phyloP scores from a whole-genome alignment of 2,329 filamentous ascomycete species.

The Penicillium sp. region DNA sequence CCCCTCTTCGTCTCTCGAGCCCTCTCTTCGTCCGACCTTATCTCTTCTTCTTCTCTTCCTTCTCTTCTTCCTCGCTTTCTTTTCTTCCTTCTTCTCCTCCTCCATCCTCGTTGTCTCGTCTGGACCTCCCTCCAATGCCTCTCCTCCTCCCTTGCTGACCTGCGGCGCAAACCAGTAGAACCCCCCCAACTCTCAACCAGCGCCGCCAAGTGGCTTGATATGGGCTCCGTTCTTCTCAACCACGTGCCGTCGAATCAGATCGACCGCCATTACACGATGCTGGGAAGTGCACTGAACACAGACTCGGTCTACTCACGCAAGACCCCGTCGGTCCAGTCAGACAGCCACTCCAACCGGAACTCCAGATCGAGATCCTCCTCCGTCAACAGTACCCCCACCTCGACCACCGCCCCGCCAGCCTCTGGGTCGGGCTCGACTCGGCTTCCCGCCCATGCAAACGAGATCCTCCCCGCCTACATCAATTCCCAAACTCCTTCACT shows the following conservation, averaged over 20 bases:
- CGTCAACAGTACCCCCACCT: conserved; percentile 44
- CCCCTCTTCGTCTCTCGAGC: conserved; percentile 1
- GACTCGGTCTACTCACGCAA: conserved; percentile 47
- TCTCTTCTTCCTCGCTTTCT: conserved; percentile 3
- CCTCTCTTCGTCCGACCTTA: conserved; percentile 4
- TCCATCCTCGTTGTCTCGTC: conserved; percentile 8
- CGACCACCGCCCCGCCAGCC: conserved; percentile 45
- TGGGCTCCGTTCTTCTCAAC: conserved; percentile 66
- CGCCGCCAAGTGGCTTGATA: conserved; percentile 50
- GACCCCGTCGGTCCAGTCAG: conserved; percentile 24
- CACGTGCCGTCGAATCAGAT: conserved; percentile 77
- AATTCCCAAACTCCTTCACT: conserved; percentile 37
- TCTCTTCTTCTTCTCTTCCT: conserved; percentile 10
- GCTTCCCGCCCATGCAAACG: conserved; percentile 38
- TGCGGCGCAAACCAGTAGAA: conserved; percentile 9
- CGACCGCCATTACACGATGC: conserved; percentile 68
- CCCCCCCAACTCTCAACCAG: neutral
- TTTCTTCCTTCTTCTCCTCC: neutral
- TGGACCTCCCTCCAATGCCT: conserved; percentile 14
- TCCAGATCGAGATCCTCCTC: conserved; percentile 39
- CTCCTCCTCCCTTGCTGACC: conserved; percentile 18
- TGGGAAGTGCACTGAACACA: conserved; percentile 53
- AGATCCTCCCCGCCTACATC: conserved; percentile 48
- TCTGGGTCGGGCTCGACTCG: conserved; percentile 44
- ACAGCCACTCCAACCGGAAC: conserved; percentile 4